phyloP scores from a whole-genome alignment of 331 rosid genomes.

The Quercus phellos region DNA sequence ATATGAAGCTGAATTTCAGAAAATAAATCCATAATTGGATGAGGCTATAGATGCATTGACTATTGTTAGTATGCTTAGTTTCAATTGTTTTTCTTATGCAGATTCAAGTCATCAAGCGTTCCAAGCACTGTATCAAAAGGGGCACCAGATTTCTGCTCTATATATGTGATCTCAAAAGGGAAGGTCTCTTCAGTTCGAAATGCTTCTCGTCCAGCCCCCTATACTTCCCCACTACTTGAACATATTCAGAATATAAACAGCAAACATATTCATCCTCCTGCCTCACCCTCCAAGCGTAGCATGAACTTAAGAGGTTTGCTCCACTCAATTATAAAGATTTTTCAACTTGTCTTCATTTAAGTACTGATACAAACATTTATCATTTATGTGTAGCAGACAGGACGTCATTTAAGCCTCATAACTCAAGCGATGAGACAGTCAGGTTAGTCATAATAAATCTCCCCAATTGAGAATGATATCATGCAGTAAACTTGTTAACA shows the following conservation, averaged over 20 bases:
- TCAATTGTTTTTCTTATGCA: constrained; percentile 17
- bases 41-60: neutral
- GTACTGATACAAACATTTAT: neutral
- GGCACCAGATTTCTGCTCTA: constrained; percentile 79
- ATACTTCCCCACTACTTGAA: constrained; percentile 58
- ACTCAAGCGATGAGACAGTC: constrained; percentile 30
- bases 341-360: neutral
- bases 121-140: constrained; percentile 62
- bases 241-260: constrained; percentile 28
- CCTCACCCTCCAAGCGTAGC: constrained; percentile 27
- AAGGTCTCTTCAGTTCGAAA: constrained; percentile 54
- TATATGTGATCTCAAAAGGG: constrained; percentile 72
- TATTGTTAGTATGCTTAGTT: neutral
- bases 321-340: neutral
- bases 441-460: constrained; percentile 30
- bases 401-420: constrained; percentile 50
- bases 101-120: constrained; percentile 64
- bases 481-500: neutral
- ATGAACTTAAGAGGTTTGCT: constrained; percentile 50
- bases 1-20: neutral
- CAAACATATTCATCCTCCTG: constrained; percentile 23
- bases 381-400: constrained; percentile 27
- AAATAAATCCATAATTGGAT: neutral
- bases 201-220: constrained; percentile 62
- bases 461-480: neutral